Conservation (phyloP, 345 rosid species). For the Firmiana major region DNA sequence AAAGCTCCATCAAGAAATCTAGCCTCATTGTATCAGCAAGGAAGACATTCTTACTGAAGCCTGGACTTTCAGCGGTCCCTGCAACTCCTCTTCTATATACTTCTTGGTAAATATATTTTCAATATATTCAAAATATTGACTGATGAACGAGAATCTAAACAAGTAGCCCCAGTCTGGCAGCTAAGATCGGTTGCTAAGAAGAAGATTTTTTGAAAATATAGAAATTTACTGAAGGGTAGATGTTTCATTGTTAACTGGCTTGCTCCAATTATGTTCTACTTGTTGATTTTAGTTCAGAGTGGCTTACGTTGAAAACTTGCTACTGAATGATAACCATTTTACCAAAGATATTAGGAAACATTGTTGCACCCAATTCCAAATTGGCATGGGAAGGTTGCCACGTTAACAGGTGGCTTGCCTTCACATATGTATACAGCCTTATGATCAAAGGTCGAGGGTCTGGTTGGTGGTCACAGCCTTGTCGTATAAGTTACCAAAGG, state of each 20-base stretch:
- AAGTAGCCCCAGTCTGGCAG: no score
- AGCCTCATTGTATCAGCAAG: constrained; percentile 15
- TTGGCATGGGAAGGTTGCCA: constrained; percentile 1
- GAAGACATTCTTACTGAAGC: constrained; percentile 20
- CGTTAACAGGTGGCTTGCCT: constrained; percentile 14
- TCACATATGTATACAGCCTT: constrained; percentile 14
- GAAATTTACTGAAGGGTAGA: no score
- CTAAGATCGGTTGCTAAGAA: no score
- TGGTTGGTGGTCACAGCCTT: not conserved
- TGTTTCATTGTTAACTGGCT: not conserved
- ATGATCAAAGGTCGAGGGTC: constrained; percentile 10
- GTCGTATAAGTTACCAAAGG: not conserved
- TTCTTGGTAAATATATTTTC: constrained; percentile 15
- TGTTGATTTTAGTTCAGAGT: no score
- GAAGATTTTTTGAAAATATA: no score
- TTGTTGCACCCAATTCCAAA: constrained; percentile 11
- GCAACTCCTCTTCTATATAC: constrained; percentile 15
- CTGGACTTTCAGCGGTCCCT: constrained; percentile 28
- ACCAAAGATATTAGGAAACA: constrained; percentile 8
- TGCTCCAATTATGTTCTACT: not conserved
- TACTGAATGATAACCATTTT: not conserved
- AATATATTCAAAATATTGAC: not conserved
- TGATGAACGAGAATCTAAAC: no score
- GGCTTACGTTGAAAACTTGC: no score
- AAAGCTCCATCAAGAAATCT: constrained; percentile 2